Percentiles rank a stretch among this genome's conserved stretches.
Evolutionary conservation across 2,329 filamentous ascomycete genomes (phyloP).

Genomic region (Aureobasidium sp.): DNA sequence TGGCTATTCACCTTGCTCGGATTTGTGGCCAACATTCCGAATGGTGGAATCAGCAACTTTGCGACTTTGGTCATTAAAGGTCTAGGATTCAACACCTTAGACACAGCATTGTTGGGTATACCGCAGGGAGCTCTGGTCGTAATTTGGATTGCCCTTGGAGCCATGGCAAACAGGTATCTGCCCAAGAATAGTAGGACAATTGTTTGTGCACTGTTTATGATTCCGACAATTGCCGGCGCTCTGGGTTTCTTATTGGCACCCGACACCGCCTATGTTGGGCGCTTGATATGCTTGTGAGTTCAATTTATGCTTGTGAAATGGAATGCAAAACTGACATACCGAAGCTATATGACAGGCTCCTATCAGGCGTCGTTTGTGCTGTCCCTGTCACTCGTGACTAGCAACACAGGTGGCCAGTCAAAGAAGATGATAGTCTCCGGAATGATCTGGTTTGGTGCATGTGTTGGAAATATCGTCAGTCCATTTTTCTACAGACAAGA

Average conservation of each 20-base stretch:
- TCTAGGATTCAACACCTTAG: slow-evolving; percentile 46
- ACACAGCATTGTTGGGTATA: slow-evolving; percentile 47
- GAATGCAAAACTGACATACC: neutral
- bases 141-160: slow-evolving; percentile 40
- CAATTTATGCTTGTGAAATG: too few species aligned
- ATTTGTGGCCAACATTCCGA: slow-evolving; percentile 43
- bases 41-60: slow-evolving; percentile 50
- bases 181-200: slow-evolving; percentile 28
- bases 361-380: slow-evolving; percentile 45
- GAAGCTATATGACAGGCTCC: slow-evolving; percentile 41
- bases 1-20: slow-evolving; percentile 49
- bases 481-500: slow-evolving; percentile 4
- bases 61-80: slow-evolving; percentile 51
- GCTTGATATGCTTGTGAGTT: slow-evolving; percentile 46
- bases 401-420: slow-evolving; percentile 38
- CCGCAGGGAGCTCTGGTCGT: slow-evolving; percentile 43
- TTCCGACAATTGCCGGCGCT: slow-evolving; percentile 49
- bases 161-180: slow-evolving; percentile 38
- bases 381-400: slow-evolving; percentile 40
- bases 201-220: slow-evolving; percentile 45
- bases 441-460: slow-evolving; percentile 31
- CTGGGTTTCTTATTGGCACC: slow-evolving; percentile 49
- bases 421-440: slow-evolving; percentile 37
- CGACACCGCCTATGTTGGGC: slow-evolving; percentile 39
- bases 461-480: slow-evolving; percentile 24